Base-by-base conservation (phyloP, 495 filamentous ascomycete species). In the Xylaria curta region DNA sequence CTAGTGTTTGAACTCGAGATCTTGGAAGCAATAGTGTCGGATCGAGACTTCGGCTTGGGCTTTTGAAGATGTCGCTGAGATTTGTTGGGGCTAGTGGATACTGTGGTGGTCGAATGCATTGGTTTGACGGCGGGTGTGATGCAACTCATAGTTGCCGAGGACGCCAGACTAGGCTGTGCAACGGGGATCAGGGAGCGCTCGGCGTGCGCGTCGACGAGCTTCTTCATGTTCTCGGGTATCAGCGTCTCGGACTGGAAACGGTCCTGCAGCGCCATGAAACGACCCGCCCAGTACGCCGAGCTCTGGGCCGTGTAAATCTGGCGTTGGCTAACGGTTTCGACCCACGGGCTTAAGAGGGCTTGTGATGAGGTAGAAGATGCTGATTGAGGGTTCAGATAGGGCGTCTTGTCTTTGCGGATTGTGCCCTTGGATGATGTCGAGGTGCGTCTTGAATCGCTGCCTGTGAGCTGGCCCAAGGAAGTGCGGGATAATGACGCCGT, bases 201-300 rank as follows among this genome's bases (percentile, higher is more conserved):
- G 0, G 70, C 56, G 24, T 80, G 76, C 1, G 76, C 77, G 2
- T 76, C 46, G 36, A 79, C 75, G 26, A 84, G 59, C 0, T 66
- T 60, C 12, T 62, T 12, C 17, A 86, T 68, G 26, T 79, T 82
- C 31, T 66, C 60, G 0, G 70, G 69, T 8, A 38, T 36, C 1
- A 87, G 80, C 15, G 83, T 77, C 68, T 88, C 84, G 75, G 78
- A 84, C 51, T 83, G 83, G 73, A 87, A 84, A 0, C 79, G 79
- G 77, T 90, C 87, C 40, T 83, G 82, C n/a, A 90, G 77, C 1
- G 86, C 79, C 33, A 82, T 74, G 73, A 89, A 87, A 9, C 89
- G 87, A 17, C 89, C 89, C 0, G 84, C 75, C 89, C 89, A 90
- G 76, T 87, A 90, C 9, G 73, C 31, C 0, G 78, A 71, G 1